These are phyloP conservation scores for Cladosporium phlei DNA, from an alignment of 2,329 filamentous ascomycete species.

Conservation along the genomic window DNA sequence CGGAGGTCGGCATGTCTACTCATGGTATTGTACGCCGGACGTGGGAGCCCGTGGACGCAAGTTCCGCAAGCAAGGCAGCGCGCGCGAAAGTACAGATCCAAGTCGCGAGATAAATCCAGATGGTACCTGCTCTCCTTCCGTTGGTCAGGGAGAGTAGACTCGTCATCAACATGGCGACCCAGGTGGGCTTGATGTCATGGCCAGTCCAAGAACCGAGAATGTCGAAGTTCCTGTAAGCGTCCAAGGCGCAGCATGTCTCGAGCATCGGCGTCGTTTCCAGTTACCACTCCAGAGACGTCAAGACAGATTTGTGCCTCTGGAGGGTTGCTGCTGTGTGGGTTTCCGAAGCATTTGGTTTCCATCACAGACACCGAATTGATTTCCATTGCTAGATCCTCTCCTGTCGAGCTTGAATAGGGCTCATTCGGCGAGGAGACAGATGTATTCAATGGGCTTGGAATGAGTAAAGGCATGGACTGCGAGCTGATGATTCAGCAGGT, in stretches of 20 bases:
- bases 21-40: conserved; percentile 15
- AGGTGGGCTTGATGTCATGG: conserved; percentile 25
- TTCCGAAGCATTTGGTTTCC: not conserved
- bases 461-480: too few relatives aligned
- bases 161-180: conserved; percentile 29
- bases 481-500: too few relatives aligned
- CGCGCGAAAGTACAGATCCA: conserved; percentile 26
- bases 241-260: conserved; percentile 27
- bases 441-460: too few relatives aligned
- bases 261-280: not conserved
- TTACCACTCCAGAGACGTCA: not conserved
- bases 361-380: too few relatives aligned
- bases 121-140: conserved; percentile 27
- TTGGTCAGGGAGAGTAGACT: conserved; percentile 24
- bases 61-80: conserved; percentile 25
- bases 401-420: too few relatives aligned
- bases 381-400: too few relatives aligned
- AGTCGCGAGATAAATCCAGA: conserved; percentile 28
- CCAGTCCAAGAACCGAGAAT: conserved; percentile 26
- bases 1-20: too few relatives aligned
- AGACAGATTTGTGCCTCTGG: not conserved
- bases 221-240: conserved; percentile 24
- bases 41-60: conserved; percentile 28
- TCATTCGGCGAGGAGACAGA: too few relatives aligned
- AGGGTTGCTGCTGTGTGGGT: not conserved